Conservation (phyloP, 1,139 yeast species). For the Saccharomyces hybrid region DNA sequence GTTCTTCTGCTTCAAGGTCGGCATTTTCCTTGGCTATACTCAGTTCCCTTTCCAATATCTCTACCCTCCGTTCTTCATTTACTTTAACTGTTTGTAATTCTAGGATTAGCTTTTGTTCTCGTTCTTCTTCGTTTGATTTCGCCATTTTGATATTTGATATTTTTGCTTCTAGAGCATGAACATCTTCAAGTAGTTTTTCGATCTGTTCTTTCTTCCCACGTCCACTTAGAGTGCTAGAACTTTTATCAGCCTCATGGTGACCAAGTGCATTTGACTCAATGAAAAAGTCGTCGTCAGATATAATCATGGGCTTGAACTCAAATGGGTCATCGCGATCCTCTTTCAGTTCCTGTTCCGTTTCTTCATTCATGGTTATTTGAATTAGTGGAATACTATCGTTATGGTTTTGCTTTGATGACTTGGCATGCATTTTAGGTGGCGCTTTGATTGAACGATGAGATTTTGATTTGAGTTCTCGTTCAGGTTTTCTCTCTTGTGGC, state of each 20-base stretch:
- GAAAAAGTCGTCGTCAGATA: neutral
- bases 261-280: neutral
- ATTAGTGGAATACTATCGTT: conserved; percentile 7
- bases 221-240: neutral
- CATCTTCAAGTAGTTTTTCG: neutral
- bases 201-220: neutral
- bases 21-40: neutral
- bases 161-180: neutral
- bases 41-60: neutral
- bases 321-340: conserved; percentile 2
- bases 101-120: neutral
- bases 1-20: neutral
- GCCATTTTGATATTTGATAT: neutral
- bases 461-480: neutral
- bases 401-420: neutral
- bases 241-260: neutral
- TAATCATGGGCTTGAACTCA: neutral
- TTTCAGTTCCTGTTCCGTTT: conserved; percentile 11
- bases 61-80: neutral
- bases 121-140: neutral
- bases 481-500: neutral
- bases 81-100: neutral
- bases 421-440: neutral
- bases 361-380: conserved; percentile 12
- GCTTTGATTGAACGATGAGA: neutral